Base-by-base conservation (phyloP, 1,284 basidiomycete species). In the Heterobasidion irregulare region DNA sequence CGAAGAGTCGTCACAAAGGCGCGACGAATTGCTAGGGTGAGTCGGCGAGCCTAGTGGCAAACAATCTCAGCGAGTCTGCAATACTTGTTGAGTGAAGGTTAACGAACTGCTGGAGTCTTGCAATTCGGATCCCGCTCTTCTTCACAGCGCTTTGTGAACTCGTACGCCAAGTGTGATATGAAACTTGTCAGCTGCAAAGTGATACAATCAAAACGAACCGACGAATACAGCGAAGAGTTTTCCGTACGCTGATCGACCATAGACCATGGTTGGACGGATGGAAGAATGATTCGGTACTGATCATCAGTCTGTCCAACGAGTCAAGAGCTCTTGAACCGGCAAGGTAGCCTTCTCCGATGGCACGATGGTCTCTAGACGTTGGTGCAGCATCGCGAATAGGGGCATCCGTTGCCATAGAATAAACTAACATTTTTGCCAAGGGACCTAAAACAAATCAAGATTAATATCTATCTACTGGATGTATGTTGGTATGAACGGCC, bases 271-370 rank as follows among this genome's bases (percentile, higher is more conserved):
- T 91, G 2, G 91, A 89, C 5, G 92, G 92, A 68, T 97, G 94
- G 69, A 96, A 97, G 73, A 88, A 95, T 0, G 85, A 88, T 68
- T 99, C 97, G 6, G 90, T 93, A 59, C 92, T 95, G 12, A 92
- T 96, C 55, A 99, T 83, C 47, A 99, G 75, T 62, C 86, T 86
- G 61, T 93, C 89, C 32, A 99, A 75, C 26, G 93, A 88, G 62
- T 97, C 93, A 58, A 99, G 76, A 15, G 95, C 92, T 65, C 83
- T 89, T 5, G 89, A 94, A 8, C 97, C 96, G 0, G 84, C 95
- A 35, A 94, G 73, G 69, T 83, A 94, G 34, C 78, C 84, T 60
- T 70, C 62, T 48, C 19, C 61, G 8, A 60, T 61, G 6, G 66
- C 65, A 46, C 68, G 57, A 34, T 64, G 61, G 32, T 62, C 56